phyloP scores from a whole-genome alignment of 169 alveolate genomes.

The Plasmodium gaboni region DNA sequence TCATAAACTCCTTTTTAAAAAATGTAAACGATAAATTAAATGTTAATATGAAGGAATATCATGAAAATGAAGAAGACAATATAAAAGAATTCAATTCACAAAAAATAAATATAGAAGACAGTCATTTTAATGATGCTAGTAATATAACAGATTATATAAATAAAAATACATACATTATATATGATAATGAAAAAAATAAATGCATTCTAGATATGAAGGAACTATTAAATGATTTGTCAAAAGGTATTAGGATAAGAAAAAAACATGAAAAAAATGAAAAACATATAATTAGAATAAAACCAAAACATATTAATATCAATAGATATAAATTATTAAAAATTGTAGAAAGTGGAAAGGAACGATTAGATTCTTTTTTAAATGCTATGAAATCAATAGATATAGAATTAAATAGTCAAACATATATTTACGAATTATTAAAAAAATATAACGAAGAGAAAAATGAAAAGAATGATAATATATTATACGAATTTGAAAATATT shows the following conservation, averaged over 20 bases:
- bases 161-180: slow-evolving; percentile 27
- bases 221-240: slow-evolving; percentile 9
- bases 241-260: not conserved
- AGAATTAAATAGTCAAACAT: slow-evolving; percentile 2
- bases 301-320: slow-evolving; percentile 20
- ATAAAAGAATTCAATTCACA: not conserved
- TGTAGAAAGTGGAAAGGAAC: slow-evolving; percentile 28
- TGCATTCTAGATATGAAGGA: slow-evolving; percentile 44
- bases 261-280: not conserved
- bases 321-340: slow-evolving; percentile 36
- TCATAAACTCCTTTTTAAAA: slow-evolving; percentile 10
- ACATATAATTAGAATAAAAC: slow-evolving; percentile 6
- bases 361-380: slow-evolving; percentile 38
- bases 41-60: not conserved
- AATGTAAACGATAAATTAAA: not conserved
- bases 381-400: slow-evolving; percentile 21
- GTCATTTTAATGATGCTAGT: not conserved
- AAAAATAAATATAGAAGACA: not conserved
- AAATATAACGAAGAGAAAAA: not conserved
- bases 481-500: not conserved
- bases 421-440: slow-evolving; percentile 22
- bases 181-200: slow-evolving; percentile 53
- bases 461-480: not conserved
- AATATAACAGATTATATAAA: not conserved
- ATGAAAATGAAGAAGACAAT: not conserved